Percentiles rank a stretch among this genome's conserved stretches.
These are phyloP conservation scores for Alternaria tenuissima DNA, from an alignment of 2,329 filamentous ascomycete species.

Conservation along the genomic window DNA sequence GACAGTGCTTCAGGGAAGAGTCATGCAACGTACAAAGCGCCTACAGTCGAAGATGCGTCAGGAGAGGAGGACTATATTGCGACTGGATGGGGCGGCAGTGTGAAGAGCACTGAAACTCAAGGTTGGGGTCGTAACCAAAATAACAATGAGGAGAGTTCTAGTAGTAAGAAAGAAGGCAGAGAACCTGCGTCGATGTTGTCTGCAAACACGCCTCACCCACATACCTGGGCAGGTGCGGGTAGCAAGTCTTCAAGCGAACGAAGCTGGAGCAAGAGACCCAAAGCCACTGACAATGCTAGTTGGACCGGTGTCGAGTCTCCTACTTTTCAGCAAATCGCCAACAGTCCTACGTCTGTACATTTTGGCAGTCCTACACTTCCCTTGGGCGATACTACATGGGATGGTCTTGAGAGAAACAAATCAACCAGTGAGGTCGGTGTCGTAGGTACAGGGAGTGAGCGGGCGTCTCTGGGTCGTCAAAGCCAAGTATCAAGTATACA, in stretches of 20 bases:
- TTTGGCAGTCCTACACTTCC: background rate
- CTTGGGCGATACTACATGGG: constrained; percentile 21
- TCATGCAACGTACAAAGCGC: constrained; percentile 30
- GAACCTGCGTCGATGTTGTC: background rate
- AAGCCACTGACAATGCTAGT: constrained; percentile 1
- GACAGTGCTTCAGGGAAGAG: constrained; percentile 19
- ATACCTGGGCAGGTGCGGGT: constrained; percentile 5
- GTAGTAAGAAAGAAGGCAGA: background rate
- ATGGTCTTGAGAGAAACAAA: constrained; percentile 32
- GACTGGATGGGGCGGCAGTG: constrained; percentile 9
- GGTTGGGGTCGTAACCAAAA: background rate
- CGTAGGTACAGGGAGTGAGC: constrained; percentile 17
- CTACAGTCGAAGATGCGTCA: constrained; percentile 32
- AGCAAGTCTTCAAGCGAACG: background rate
- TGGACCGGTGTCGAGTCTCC: constrained; percentile 7
- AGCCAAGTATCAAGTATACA: constrained; percentile 5
- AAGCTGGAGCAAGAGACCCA: constrained; percentile 2
- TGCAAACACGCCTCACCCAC: constrained; percentile 5
- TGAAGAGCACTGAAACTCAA: background rate
- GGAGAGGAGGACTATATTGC: constrained; percentile 3
- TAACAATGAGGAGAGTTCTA: background rate
- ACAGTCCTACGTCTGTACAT: background rate
- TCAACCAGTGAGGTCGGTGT: constrained; percentile 30
- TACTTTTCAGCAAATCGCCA: background rate
- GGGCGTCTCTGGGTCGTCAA: constrained; percentile 13